Evolutionary conservation across 768 basidiomycete genomes (phyloP).

Genomic region (Glaciozyma martinii): DNA sequence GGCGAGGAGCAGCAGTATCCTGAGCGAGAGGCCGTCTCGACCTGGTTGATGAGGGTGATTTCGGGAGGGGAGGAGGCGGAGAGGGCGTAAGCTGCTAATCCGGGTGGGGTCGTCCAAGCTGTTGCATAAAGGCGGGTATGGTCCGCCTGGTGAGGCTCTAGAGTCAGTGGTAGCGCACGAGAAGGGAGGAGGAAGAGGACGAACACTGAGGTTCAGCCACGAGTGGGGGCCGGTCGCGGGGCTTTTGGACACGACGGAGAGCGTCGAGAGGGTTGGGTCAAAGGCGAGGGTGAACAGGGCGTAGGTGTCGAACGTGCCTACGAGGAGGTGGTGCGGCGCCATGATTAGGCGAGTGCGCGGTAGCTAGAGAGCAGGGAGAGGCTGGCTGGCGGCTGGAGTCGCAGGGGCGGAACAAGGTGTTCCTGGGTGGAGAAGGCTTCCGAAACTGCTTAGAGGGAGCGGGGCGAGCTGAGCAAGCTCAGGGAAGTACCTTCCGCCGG

Average conservation of each 20-base stretch:
- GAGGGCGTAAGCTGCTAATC: slow-evolving; percentile 32
- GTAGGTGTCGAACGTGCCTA: slow-evolving; percentile 32
- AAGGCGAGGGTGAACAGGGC: slow-evolving; percentile 29
- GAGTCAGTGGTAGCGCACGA: neutral
- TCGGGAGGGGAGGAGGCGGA: slow-evolving; percentile 11
- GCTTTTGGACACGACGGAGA: slow-evolving; percentile 15
- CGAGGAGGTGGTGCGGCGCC: slow-evolving; percentile 21
- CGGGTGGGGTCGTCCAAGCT: slow-evolving; percentile 33
- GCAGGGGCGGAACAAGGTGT: too few species aligned
- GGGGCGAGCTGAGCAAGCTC: too few species aligned
- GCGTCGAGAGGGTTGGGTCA: neutral
- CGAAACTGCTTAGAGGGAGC: too few species aligned
- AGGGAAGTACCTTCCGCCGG: too few species aligned
- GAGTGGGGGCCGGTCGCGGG: slow-evolving; percentile 26
- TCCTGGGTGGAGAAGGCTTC: too few species aligned
- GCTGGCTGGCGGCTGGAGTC: too few species aligned
- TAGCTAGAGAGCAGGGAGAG: too few species aligned
- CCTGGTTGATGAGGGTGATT: slow-evolving; percentile 22
- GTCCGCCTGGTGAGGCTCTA: slow-evolving; percentile 1
- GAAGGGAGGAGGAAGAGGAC: neutral
- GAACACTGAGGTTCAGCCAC: slow-evolving; percentile 30
- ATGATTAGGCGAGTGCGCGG: too few species aligned
- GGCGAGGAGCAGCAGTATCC: slow-evolving; percentile 34
- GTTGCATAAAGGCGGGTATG: slow-evolving; percentile 32
- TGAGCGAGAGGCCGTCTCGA: slow-evolving; percentile 28